phyloP scores from a whole-genome alignment of 306 rosid species.

The Vigna mungo region DNA sequence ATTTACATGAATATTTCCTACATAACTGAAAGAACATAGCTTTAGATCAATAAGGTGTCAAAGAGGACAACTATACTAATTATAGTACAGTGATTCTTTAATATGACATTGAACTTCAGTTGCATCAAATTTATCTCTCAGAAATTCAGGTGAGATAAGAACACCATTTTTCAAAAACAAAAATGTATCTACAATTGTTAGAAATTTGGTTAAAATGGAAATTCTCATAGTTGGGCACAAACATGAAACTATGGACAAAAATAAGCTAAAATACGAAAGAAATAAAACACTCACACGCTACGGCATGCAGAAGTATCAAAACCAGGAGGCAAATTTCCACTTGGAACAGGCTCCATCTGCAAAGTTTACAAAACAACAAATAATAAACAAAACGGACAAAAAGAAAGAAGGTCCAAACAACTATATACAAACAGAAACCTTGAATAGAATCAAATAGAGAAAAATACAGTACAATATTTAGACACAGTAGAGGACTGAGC shows the following conservation, averaged over 20 bases:
- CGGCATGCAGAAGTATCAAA: conserved; percentile 66
- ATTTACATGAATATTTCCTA: conserved; percentile 69
- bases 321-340: conserved; percentile 75
- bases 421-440: conserved; percentile 27
- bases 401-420: conserved; percentile 26
- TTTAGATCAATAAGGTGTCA: conserved; percentile 38
- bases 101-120: conserved; percentile 30
- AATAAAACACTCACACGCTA: conserved; percentile 61
- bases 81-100: conserved; percentile 5
- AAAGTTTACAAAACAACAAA: conserved; percentile 29
- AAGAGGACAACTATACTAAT: conserved; percentile 28
- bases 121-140: conserved; percentile 26
- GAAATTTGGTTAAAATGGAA: conserved; percentile 23
- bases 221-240: not conserved
- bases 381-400: conserved; percentile 34
- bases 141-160: conserved; percentile 29
- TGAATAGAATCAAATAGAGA: not conserved
- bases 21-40: conserved; percentile 59
- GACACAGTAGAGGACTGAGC: not conserved
- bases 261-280: conserved; percentile 28
- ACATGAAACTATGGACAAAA: conserved; percentile 23
- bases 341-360: conserved; percentile 73
- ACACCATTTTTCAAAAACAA: conserved; percentile 7
- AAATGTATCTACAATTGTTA: conserved; percentile 1
- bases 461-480: not conserved